These are phyloP conservation scores for Phytophthora europaea DNA, from an alignment of 352 stramenopile genomes.

Conservation along the genomic window DNA sequence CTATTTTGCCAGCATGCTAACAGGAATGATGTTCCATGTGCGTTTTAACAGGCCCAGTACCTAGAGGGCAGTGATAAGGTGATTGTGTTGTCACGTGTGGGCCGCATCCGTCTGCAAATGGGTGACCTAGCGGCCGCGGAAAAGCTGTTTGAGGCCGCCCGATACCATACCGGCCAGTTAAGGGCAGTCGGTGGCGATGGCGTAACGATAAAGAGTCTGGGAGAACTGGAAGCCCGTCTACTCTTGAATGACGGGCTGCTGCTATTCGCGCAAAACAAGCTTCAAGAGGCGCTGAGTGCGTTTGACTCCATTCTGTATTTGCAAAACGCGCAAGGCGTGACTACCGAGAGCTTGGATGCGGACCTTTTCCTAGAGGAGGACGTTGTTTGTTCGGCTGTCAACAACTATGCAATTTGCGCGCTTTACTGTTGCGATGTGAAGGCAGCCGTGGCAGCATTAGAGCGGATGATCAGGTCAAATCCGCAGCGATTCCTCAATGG, in stretches of 20 bases:
- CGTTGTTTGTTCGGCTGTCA: conserved; percentile 75
- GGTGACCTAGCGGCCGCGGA: conserved; percentile 68
- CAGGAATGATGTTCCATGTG: background rate
- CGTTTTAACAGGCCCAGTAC: conserved; percentile 41
- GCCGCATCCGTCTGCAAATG: conserved; percentile 82
- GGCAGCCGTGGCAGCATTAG: conserved; percentile 69
- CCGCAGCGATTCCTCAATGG: conserved; percentile 76
- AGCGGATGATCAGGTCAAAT: conserved; percentile 77
- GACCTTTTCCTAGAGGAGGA: conserved; percentile 73
- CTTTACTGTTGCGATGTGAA: conserved; percentile 87
- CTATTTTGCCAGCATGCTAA: background rate
- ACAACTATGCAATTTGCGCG: conserved; percentile 86
- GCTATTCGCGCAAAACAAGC: conserved; percentile 82
- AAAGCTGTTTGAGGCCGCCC: conserved; percentile 64
- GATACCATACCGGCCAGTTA: conserved; percentile 36
- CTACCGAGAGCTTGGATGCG: conserved; percentile 34
- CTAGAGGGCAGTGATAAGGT: conserved; percentile 56
- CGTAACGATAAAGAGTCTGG: conserved; percentile 23
- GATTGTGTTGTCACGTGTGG: conserved; percentile 67
- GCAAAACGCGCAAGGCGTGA: conserved; percentile 29
- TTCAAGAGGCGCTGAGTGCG: conserved; percentile 79
- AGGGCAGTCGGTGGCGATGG: conserved; percentile 13
- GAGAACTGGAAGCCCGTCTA: conserved; percentile 59
- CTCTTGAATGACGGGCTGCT: conserved; percentile 82
- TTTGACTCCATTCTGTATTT: conserved; percentile 79